These are phyloP conservation scores for Sarcocystis neurona DNA, from an alignment of 169 alveolate genomes.

Conservation along the genomic window DNA sequence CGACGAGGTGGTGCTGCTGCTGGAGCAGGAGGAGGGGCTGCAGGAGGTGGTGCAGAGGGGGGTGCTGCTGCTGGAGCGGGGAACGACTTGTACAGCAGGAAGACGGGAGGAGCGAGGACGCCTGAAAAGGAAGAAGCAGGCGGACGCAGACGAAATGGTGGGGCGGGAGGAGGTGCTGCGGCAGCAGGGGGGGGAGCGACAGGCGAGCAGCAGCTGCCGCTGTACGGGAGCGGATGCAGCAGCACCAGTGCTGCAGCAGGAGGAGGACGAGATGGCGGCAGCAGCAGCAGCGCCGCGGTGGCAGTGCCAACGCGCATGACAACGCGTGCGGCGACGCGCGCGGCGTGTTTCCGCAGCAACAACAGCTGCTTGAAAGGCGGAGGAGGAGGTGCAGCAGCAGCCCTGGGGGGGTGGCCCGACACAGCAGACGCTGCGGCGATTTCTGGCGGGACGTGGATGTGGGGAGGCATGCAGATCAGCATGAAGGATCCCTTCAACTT, in stretches of 20 bases:
- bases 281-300: not conserved
- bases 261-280: not conserved
- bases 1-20: too few relatives aligned
- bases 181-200: too few relatives aligned
- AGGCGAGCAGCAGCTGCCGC: not conserved
- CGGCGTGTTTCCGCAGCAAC: not conserved
- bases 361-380: not conserved
- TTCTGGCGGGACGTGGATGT: too few relatives aligned
- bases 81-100: not conserved
- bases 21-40: too few relatives aligned
- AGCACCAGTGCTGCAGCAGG: not conserved
- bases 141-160: not conserved
- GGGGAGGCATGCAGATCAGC: not conserved
- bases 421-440: too few relatives aligned
- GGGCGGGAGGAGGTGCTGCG: not conserved
- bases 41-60: not conserved
- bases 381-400: not conserved
- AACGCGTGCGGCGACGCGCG: conserved; percentile 24
- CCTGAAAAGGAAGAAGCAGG: not conserved
- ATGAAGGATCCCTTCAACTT: not conserved
- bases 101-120: not conserved
- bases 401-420: too few relatives aligned
- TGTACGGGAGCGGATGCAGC: not conserved
- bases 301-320: conserved; percentile 7
- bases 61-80: conserved; percentile 22